Percentiles rank a stretch among this genome's conserved stretches.
Conservation (phyloP, 495 filamentous ascomycete species). For the Trichoderma virens region DNA sequence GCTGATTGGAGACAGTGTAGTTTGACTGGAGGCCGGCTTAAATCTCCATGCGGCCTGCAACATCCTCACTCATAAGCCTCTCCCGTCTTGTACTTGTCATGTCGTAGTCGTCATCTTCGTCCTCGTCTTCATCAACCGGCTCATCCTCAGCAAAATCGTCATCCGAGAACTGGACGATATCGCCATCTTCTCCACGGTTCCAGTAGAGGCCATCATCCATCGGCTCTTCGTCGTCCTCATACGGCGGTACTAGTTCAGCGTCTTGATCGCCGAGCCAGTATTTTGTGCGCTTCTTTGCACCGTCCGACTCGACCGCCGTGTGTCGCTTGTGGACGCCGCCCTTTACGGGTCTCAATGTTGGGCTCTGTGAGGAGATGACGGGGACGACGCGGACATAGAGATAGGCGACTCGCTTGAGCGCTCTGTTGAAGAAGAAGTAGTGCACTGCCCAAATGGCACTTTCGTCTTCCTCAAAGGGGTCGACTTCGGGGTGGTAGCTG, state of each 20-base stretch:
- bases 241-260: conserved; percentile 30
- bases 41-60: conserved; percentile 12
- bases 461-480: conserved; percentile 80
- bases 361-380: conserved; percentile 67
- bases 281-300: conserved; percentile 61
- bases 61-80: conserved; percentile 12
- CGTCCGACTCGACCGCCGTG: conserved; percentile 19
- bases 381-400: conserved; percentile 81
- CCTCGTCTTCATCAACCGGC: conserved; percentile 18
- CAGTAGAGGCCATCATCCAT: conserved; percentile 33
- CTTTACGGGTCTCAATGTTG: conserved; percentile 26
- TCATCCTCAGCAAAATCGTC: conserved; percentile 15
- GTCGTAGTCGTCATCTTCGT: conserved; percentile 19
- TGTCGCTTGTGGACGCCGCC: conserved; percentile 11
- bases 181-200: conserved; percentile 45
- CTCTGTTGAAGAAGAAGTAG: conserved; percentile 96
- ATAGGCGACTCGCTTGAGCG: conserved; percentile 88
- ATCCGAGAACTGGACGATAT: conserved; percentile 18
- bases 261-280: conserved; percentile 73
- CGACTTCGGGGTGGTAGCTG: conserved; percentile 76
- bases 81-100: conserved; percentile 10
- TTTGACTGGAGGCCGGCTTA: neutral
- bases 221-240: conserved; percentile 37
- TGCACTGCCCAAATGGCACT: conserved; percentile 90
- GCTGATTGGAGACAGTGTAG: neutral